These are phyloP conservation scores for Dacryopinax spathularia DNA, from an alignment of 768 basidiomycete species.

Conservation along the genomic window DNA sequence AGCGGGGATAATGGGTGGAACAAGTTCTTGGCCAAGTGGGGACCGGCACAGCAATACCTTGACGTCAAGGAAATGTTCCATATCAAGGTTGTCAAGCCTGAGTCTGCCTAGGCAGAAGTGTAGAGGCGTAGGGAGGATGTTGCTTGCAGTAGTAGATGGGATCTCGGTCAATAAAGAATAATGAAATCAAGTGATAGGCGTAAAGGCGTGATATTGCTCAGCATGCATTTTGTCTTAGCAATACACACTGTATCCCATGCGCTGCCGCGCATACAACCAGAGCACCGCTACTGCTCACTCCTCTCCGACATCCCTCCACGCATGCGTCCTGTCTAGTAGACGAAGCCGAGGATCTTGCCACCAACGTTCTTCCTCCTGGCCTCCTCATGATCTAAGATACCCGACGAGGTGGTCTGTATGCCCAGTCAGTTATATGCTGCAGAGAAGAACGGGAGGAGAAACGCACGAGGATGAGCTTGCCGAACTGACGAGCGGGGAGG, in stretches of 20 bases:
- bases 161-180: not conserved
- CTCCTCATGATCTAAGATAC: slow-evolving; percentile 98
- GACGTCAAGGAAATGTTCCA: not conserved
- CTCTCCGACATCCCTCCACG: not conserved
- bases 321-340: slow-evolving; percentile 44
- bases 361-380: slow-evolving; percentile 96
- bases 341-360: slow-evolving; percentile 86
- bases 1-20: not conserved
- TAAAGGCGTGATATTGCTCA: slow-evolving; percentile 2
- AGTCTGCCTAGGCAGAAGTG: not conserved
- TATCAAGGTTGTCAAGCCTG: not conserved
- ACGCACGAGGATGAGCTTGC: slow-evolving; percentile 83
- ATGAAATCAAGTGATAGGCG: not conserved
- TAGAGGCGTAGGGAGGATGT: not conserved
- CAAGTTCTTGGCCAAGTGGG: not conserved
- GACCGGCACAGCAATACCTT: not conserved
- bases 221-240: not conserved
- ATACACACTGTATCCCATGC: not conserved
- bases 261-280: not conserved
- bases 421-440: not conserved
- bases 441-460: not conserved
- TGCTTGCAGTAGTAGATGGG: too few species aligned
- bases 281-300: not conserved
- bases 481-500: slow-evolving; percentile 91
- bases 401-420: slow-evolving; percentile 80